phyloP scores from a whole-genome alignment of 2,329 filamentous ascomycete species.

The Acephala macrosclerotiorum region DNA sequence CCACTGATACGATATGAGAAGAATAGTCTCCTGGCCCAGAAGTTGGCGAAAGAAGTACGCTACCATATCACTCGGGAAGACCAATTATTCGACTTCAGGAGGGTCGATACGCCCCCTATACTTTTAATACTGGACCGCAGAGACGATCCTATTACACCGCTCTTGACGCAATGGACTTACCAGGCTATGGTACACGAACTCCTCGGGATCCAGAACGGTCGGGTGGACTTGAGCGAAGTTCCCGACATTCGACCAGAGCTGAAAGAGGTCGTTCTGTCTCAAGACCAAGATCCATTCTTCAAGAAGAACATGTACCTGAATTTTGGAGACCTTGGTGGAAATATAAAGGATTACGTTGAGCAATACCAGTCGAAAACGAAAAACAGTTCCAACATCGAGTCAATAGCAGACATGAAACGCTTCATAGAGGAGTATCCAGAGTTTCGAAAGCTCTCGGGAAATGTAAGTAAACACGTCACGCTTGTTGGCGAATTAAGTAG shows the following conservation, averaged over 20 bases:
- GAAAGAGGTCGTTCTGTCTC: constrained; percentile 92
- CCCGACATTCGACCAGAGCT: constrained; percentile 86
- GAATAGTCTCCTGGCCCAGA: constrained; percentile 89
- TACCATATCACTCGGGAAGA: constrained; percentile 96
- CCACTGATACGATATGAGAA: constrained; percentile 93
- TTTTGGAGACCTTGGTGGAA: constrained; percentile 93
- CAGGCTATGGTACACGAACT: constrained; percentile 99
- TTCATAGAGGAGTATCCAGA: constrained; percentile 99
- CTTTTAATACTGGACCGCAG: constrained; percentile 88
- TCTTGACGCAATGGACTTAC: constrained; percentile 98
- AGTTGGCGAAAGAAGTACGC: constrained; percentile 89
- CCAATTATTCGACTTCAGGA: constrained; percentile 94
- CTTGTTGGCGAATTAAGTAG: constrained; percentile 92
- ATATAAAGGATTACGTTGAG: constrained; percentile 98
- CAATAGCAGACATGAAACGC: constrained; percentile 97
- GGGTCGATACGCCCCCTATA: constrained; percentile 93
- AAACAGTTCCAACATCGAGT: constrained; percentile 94
- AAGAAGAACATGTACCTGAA: constrained; percentile 99
- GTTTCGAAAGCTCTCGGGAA: constrained; percentile 94
- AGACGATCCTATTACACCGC: constrained; percentile 92
- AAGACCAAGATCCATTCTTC: constrained; percentile 98
- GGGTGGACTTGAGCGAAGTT: constrained; percentile 85
- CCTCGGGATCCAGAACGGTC: constrained; percentile 92
- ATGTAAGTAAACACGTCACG: constrained; percentile 98
- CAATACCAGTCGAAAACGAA: constrained; percentile 99